phyloP scores from a whole-genome alignment of 257 asterid species.

The Solanum raphanifolium region DNA sequence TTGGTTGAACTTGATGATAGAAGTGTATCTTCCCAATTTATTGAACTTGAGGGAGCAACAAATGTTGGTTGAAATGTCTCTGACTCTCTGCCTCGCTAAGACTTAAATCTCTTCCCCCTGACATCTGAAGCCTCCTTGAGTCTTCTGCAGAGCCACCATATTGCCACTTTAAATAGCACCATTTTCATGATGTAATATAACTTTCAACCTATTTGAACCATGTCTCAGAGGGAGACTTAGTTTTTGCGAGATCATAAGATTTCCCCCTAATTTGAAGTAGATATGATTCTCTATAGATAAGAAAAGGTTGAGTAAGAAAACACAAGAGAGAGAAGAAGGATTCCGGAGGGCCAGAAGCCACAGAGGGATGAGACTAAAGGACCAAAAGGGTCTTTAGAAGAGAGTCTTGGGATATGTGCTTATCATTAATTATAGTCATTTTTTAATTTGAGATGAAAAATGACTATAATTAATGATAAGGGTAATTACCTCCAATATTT shows the following conservation, averaged over 20 bases:
- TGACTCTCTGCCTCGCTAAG: neutral
- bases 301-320: neutral
- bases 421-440: neutral
- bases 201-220: neutral
- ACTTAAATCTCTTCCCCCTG: neutral
- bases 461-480: too few species aligned
- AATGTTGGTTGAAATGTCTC: neutral
- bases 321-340: neutral
- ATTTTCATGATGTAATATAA: neutral
- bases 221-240: neutral
- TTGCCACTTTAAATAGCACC: neutral
- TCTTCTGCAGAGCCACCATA: neutral
- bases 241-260: neutral
- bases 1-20: neutral
- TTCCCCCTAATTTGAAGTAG: neutral
- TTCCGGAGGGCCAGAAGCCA: neutral
- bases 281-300: neutral
- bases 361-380: neutral
- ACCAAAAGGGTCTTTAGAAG: neutral
- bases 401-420: neutral
- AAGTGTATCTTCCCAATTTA: neutral
- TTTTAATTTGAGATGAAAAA: too few species aligned
- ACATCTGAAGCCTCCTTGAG: neutral
- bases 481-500: too few species aligned
- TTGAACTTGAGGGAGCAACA: neutral